Evolutionary conservation across 2,329 filamentous ascomycete species (phyloP), one percentile per base, ranked within the genome.

Genomic region (Aspergillus sojae): DNA sequence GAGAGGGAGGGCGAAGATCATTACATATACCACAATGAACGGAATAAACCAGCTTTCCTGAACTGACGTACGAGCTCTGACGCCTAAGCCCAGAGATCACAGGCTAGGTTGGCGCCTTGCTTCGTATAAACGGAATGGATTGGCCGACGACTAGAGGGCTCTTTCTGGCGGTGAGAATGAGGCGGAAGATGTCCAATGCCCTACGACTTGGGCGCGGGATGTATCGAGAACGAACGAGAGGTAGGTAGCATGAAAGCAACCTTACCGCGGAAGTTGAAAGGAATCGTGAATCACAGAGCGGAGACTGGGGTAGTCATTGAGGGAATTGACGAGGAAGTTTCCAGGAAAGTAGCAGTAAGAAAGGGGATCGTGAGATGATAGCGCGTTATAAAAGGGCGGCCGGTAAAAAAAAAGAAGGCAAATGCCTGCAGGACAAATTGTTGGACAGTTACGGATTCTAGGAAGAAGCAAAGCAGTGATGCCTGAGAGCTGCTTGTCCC

Each of bases 101-200:
- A 55, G 52, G 2, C 52, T 55, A 55, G 52, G n/a, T 16, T 39
- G n/a, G 4, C 34, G 52, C 52, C 52, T 55, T 55, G 52, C 52
- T 55, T 55, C 52, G 52, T 55, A 36, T 36, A 26, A 39, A 28
- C 12, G 34, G 32, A 55, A 55, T 55, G 52, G 32, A 55, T 55
- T 55, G 52, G 52, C 52, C 52, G 52, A 26, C n/a, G 32, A 55
- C 11, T 11, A 16, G 52, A 55, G n/a, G n/a, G 34, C 32, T 55
- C 34, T 36, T 36, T 55, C 52, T 55, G 34, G 52, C 52, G 52
- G 52, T 55, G 52, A 55, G 52, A 55, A 55, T 55, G 52, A 55
- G 52, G 52, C 52, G 48, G 52, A 55, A 3, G 32, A 55, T 28
- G 28, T 55, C 34, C 52, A 55, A 55, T 55, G 52, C 52, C 52